phyloP scores from a whole-genome alignment of 2,329 filamentous ascomycete species.

The Neoarthrinium moseri region DNA sequence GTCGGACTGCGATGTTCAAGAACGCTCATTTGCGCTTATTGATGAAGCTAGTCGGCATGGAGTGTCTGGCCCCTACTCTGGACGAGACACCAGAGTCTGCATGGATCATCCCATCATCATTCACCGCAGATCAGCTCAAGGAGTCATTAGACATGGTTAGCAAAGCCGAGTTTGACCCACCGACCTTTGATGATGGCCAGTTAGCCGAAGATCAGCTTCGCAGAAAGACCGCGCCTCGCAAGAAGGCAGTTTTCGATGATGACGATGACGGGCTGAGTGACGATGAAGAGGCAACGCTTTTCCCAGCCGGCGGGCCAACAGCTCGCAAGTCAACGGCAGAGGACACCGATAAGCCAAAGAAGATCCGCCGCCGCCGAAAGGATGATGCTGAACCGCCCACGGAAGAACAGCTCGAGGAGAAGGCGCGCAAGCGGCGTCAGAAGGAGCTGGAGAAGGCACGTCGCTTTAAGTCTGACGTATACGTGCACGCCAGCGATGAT shows the following conservation, averaged over 20 bases:
- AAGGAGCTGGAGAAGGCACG: conserved; percentile 74
- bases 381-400: conserved; percentile 47
- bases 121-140: conserved; percentile 65
- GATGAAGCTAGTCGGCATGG: conserved; percentile 72
- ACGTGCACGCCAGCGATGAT: conserved; percentile 82
- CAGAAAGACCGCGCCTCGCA: conserved; percentile 59
- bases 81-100: conserved; percentile 73
- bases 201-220: conserved; percentile 77
- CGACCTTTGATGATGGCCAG: conserved; percentile 72
- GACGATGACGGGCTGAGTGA: conserved; percentile 55
- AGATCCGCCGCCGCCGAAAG: conserved; percentile 37
- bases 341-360: conserved; percentile 52
- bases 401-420: conserved; percentile 65
- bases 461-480: conserved; percentile 82
- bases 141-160: conserved; percentile 72
- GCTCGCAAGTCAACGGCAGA: conserved; percentile 50
- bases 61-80: conserved; percentile 49
- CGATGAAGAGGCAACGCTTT: conserved; percentile 60
- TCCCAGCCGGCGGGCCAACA: conserved; percentile 68
- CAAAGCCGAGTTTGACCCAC: conserved; percentile 75
- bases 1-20: conserved; percentile 77
- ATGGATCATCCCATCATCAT: conserved; percentile 72
- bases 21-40: conserved; percentile 85
- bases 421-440: conserved; percentile 59
- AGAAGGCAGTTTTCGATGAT: conserved; percentile 66